Evolutionary conservation across 1,284 basidiomycete genomes (phyloP).

Genomic region (Agroathelia rolfsii): DNA sequence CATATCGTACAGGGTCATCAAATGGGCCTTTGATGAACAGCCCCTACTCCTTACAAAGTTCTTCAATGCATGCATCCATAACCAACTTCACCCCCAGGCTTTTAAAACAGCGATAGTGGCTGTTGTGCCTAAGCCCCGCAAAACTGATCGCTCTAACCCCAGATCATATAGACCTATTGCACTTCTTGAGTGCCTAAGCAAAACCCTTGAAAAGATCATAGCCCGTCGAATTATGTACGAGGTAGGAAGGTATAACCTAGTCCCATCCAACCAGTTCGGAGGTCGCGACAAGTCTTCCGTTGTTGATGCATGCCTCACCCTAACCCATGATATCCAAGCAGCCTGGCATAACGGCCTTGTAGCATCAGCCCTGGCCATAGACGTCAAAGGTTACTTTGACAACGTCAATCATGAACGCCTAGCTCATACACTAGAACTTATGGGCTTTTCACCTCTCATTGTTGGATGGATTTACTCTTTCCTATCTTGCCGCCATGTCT

Average conservation of each 20-base stretch:
- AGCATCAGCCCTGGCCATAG: constrained; percentile 18
- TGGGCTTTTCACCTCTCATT: too few relatives aligned
- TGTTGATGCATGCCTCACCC: constrained; percentile 16
- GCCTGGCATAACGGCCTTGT: constrained; percentile 15
- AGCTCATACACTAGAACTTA: constrained; percentile 6
- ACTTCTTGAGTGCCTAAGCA: constrained; percentile 19
- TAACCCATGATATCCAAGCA: constrained; percentile 18
- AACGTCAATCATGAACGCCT: constrained; percentile 18
- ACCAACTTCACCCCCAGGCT: constrained; percentile 15
- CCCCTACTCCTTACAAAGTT: too few relatives aligned
- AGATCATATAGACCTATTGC: constrained; percentile 18
- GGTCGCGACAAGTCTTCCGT: constrained; percentile 14
- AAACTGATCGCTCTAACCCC: constrained; percentile 19
- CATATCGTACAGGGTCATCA: too few relatives aligned
- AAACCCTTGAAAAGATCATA: constrained; percentile 18
- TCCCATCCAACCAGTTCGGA: constrained; percentile 17
- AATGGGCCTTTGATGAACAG: too few relatives aligned
- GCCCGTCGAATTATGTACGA: constrained; percentile 11
- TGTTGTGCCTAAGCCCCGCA: constrained; percentile 17
- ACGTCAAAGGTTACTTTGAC: constrained; percentile 23
- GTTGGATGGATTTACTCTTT: too few relatives aligned
- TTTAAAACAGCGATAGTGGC: constrained; percentile 15
- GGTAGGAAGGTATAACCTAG: not conserved
- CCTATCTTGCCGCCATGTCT: too few relatives aligned
- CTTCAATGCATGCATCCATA: too few relatives aligned